phyloP scores from a whole-genome alignment of 139 green algal genomes.

The Chlamydomonas applanata region DNA sequence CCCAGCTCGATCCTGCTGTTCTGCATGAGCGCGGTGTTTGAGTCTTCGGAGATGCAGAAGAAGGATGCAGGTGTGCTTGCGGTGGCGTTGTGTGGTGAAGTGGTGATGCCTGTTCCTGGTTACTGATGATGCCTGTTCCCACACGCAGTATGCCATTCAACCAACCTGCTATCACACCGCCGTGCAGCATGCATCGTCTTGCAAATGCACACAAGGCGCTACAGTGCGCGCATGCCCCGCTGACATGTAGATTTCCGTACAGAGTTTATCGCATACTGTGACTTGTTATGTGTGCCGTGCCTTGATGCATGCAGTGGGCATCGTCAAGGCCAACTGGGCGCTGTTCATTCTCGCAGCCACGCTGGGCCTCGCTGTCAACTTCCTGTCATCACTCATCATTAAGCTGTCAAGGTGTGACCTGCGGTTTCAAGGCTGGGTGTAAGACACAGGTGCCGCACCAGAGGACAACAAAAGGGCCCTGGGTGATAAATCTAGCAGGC shows the following conservation, averaged over 20 bases:
- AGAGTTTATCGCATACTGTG: too few species aligned
- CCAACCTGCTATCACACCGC: neutral
- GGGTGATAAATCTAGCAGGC: too few species aligned
- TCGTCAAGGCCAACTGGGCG: neutral
- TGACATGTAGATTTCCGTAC: too few species aligned
- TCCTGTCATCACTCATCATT: conserved; percentile 24
- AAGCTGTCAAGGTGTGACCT: conserved; percentile 13
- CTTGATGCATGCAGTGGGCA: neutral
- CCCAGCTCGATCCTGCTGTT: conserved; percentile 21
- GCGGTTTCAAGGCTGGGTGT: too few species aligned
- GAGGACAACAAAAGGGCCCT: too few species aligned
- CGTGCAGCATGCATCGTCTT: neutral
- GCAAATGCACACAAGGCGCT: neutral
- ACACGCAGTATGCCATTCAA: neutral
- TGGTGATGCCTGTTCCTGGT: too few species aligned
- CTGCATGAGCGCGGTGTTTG: neutral
- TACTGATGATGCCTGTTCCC: too few species aligned
- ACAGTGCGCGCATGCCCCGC: neutral
- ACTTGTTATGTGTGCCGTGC: too few species aligned
- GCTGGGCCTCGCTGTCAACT: conserved; percentile 26
- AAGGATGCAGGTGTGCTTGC: conserved; percentile 5
- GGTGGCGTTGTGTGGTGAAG: neutral
- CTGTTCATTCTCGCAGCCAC: neutral
- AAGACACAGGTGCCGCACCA: too few species aligned
- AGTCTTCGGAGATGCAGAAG: conserved; percentile 18